phyloP scores from a whole-genome alignment of 352 stramenopile genomes.

The Pythium rishiriense region DNA sequence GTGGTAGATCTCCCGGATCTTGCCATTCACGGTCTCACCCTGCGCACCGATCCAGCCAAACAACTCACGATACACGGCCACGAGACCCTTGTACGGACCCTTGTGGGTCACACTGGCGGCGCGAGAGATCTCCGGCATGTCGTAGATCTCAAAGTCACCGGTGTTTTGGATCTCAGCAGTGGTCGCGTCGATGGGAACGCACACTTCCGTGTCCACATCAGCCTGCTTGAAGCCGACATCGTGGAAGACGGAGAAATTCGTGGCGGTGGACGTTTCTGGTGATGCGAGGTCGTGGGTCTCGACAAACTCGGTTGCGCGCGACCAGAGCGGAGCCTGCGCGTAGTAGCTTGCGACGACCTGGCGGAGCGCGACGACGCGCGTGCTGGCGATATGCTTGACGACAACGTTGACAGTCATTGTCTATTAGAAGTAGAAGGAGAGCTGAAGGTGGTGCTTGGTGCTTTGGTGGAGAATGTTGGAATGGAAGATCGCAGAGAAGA shows the following conservation, averaged over 20 bases:
- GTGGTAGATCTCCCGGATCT: slow-evolving; percentile 43
- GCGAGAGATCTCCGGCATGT: slow-evolving; percentile 23
- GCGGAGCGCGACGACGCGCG: slow-evolving; percentile 1
- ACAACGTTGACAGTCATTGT: slow-evolving; percentile 1
- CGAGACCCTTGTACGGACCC: slow-evolving; percentile 32
- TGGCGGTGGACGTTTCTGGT: background rate
- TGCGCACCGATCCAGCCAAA: slow-evolving; percentile 43
- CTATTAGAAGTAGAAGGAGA: too few species aligned
- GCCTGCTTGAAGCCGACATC: slow-evolving; percentile 34
- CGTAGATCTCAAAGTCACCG: slow-evolving; percentile 28
- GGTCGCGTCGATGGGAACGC: slow-evolving; percentile 35
- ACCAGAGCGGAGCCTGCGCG: background rate
- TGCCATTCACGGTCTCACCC: slow-evolving; percentile 28
- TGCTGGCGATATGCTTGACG: slow-evolving; percentile 8
- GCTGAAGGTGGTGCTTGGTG: too few species aligned
- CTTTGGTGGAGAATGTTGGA: background rate
- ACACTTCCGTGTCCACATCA: slow-evolving; percentile 58
- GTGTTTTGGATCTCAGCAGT: slow-evolving; percentile 14
- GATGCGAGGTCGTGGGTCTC: background rate
- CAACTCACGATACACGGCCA: slow-evolving; percentile 33
- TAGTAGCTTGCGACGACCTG: slow-evolving; percentile 6
- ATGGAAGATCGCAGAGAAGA: background rate
- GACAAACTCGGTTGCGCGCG: background rate
- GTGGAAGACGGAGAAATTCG: slow-evolving; percentile 48
- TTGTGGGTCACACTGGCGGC: slow-evolving; percentile 38